Evolutionary conservation across 106 monocot genomes (phyloP), one percentile per base, ranked within the genome.

Genomic region (Apostasia shenzhenica): DNA sequence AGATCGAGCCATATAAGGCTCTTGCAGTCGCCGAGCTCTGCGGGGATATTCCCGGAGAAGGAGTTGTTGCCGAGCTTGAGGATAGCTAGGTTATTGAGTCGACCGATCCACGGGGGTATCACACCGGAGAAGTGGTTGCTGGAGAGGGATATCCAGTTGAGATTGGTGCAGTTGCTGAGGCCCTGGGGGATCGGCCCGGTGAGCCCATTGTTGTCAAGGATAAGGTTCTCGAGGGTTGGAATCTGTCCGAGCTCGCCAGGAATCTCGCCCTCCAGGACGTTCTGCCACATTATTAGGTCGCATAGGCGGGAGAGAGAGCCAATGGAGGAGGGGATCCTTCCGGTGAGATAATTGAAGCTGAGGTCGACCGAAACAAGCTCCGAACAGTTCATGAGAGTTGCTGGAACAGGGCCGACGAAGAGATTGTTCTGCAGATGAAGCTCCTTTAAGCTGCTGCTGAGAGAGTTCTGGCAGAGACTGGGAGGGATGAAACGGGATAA

Each of bases 61-160:
- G 94, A 95, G 58, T 95, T 95, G 85, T 95, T 95, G 2, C 91
- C 83, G 5, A 95, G 85, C 80, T 95, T 95, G 3, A 95, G 79
- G 47, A 95, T 95, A n/a, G 88, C 91, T 41, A 95, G 86, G 45
- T 82, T 86, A 43, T 72, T 64, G 11, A 95, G 77, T 67, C 61
- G 50, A 1, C 94, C 91, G 5, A 95, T 69, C 94, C 94, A 91
- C 0, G 81, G 62, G 0, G 94, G 94, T 62, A 95, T 86, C 14
- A 63, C 54, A 48, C 94, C 94, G 71, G 72, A 72, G 55, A 95
- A 70, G 59, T 63, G 77, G 79, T 95, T 95, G 78, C 91, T 84
- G 5, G 94, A 83, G 38, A 95, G 70, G 40, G 94, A 95, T 39
- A 95, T 81, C 94, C 94, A 95, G 85, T 91, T 95, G 52, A 95